These are phyloP conservation scores for Debaryomyces maramus DNA, from an alignment of 805 yeast species.

Conservation along the genomic window DNA sequence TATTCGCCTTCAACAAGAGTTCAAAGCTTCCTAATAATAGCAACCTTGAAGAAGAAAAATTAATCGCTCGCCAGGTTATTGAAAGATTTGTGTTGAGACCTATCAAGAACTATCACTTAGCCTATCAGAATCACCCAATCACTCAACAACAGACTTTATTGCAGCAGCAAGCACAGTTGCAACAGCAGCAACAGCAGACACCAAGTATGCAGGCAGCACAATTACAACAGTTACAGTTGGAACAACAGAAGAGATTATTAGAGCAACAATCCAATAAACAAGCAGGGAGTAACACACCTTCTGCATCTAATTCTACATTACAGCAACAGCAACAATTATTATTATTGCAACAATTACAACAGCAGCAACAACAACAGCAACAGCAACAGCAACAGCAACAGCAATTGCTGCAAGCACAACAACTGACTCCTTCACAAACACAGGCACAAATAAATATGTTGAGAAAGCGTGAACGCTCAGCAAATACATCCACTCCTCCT, in stretches of 20 bases:
- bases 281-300: conserved; percentile 8
- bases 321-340: conserved; percentile 22
- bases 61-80: conserved; percentile 40
- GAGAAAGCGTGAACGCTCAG: conserved; percentile 31
- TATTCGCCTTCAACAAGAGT: conserved; percentile 48
- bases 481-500: conserved; percentile 56
- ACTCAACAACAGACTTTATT: conserved; percentile 34
- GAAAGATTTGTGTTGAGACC: conserved; percentile 42
- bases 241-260: conserved; percentile 20
- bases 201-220: conserved; percentile 17
- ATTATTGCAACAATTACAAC: conserved; percentile 37
- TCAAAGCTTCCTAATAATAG: conserved; percentile 28
- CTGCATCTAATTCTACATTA: conserved; percentile 13
- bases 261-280: conserved; percentile 13
- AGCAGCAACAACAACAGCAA: conserved; percentile 29
- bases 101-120: conserved; percentile 45
- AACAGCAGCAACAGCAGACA: conserved; percentile 24
- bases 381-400: conserved; percentile 31
- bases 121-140: conserved; percentile 45
- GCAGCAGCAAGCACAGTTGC: conserved; percentile 35
- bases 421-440: conserved; percentile 3
- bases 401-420: conserved; percentile 34
- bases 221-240: conserved; percentile 34
- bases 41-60: conserved; percentile 35
- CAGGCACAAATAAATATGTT: conserved; percentile 25